These are phyloP conservation scores for Theobroma cacao DNA, from an alignment of 345 rosid species.

Conservation along the genomic window DNA sequence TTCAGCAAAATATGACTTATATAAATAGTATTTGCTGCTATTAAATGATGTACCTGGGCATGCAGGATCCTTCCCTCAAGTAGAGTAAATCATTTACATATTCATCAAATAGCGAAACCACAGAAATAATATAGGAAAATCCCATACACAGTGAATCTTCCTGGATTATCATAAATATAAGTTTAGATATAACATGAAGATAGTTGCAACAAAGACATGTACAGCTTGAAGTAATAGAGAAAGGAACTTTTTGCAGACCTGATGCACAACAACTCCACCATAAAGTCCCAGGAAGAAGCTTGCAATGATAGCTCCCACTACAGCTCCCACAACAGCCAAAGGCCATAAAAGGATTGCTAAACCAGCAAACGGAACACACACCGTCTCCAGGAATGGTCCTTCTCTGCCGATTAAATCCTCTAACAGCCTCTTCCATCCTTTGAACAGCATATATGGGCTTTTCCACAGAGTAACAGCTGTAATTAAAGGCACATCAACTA, in stretches of 20 bases:
- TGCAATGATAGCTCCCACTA: constrained; percentile 48
- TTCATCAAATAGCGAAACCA: constrained; percentile 70
- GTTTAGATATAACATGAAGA: constrained; percentile 22
- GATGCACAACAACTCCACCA: constrained; percentile 66
- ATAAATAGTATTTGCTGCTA: too few species aligned
- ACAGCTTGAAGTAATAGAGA: background rate
- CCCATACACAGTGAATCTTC: constrained; percentile 75
- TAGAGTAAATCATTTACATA: constrained; percentile 80
- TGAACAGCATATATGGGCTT: constrained; percentile 79
- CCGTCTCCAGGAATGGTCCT: constrained; percentile 85
- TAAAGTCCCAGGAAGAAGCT: constrained; percentile 73
- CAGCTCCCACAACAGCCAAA: constrained; percentile 67
- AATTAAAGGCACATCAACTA: constrained; percentile 55
- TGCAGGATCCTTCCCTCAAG: constrained; percentile 73
- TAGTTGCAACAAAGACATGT: background rate
- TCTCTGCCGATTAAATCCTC: constrained; percentile 90
- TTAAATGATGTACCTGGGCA: constrained; percentile 75
- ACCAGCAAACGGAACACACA: constrained; percentile 91
- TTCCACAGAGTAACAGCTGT: constrained; percentile 69
- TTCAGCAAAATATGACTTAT: background rate
- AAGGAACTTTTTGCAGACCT: constrained; percentile 38
- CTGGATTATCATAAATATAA: constrained; percentile 32
- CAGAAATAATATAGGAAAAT: constrained; percentile 57
- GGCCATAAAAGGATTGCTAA: constrained; percentile 85
- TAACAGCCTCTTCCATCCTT: constrained; percentile 83